Percentiles rank a stretch among this genome's conserved stretches.
Evolutionary conservation across 345 rosid species (phyloP).

Genomic region (Brassica cretica): DNA sequence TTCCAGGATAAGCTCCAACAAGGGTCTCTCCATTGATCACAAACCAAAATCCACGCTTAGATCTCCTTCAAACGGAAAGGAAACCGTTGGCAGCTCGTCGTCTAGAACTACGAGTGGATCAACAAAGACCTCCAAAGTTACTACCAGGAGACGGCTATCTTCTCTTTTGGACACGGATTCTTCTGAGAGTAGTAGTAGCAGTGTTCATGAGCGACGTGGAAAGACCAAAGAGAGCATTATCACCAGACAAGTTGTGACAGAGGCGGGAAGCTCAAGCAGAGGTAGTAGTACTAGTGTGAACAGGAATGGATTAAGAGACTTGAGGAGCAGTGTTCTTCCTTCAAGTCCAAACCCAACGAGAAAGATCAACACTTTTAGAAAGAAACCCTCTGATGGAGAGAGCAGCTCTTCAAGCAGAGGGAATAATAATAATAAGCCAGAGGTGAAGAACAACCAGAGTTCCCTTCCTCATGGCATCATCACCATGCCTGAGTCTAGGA

Average conservation of each 20-base stretch:
- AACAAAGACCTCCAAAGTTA: slow-evolving; percentile 24
- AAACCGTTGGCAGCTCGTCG: slow-evolving; percentile 68
- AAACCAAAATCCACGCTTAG: slow-evolving; percentile 48
- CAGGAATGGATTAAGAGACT: slow-evolving; percentile 50
- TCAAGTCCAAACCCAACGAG: slow-evolving; percentile 47
- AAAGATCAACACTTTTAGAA: slow-evolving; percentile 48
- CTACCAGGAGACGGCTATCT: slow-evolving; percentile 43
- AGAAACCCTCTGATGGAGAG: slow-evolving; percentile 63
- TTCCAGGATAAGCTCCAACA: slow-evolving; percentile 53
- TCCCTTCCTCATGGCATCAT: slow-evolving; percentile 41
- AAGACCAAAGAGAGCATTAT: slow-evolving; percentile 42
- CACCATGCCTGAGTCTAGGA: slow-evolving; percentile 65
- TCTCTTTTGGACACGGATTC: slow-evolving; percentile 67
- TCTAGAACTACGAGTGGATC: slow-evolving; percentile 38
- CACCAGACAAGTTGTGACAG: slow-evolving; percentile 32
- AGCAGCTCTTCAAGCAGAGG: slow-evolving; percentile 66
- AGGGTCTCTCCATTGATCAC: slow-evolving; percentile 43
- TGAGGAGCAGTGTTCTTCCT: slow-evolving; percentile 52
- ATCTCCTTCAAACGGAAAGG: slow-evolving; percentile 48
- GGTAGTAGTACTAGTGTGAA: slow-evolving; percentile 48
- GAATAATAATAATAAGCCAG: slow-evolving; percentile 41
- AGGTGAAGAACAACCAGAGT: slow-evolving; percentile 42
- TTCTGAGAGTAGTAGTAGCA: slow-evolving; percentile 58
- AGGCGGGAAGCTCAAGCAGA: slow-evolving; percentile 43
- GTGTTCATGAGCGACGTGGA: slow-evolving; percentile 48